Evolutionary conservation across 169 alveolate species (phyloP).

Genomic region (Cryptosporidium baileyi): DNA sequence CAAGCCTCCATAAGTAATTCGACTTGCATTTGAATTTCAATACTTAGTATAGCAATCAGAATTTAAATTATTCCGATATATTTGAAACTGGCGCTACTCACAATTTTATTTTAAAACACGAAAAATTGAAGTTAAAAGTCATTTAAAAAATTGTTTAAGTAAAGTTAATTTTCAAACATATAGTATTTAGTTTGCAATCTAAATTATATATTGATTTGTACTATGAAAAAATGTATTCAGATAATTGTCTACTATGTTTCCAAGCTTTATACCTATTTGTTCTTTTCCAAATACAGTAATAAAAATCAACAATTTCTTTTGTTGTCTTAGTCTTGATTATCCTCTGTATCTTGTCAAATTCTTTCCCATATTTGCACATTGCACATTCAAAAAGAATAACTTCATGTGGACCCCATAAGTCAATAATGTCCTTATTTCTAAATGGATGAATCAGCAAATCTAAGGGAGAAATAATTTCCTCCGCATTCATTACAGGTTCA

Average conservation of each 20-base stretch:
- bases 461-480: slow-evolving; percentile 69
- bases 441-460: slow-evolving; percentile 73
- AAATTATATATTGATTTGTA: not conserved
- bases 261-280: slow-evolving; percentile 81
- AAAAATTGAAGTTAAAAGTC: not conserved
- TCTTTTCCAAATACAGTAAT: slow-evolving; percentile 82
- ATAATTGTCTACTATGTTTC: slow-evolving; percentile 78
- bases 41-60: too few species aligned
- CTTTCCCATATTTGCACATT: slow-evolving; percentile 82
- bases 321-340: slow-evolving; percentile 80
- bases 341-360: slow-evolving; percentile 80
- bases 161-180: not conserved
- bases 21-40: not conserved
- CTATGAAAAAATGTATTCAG: slow-evolving; percentile 63
- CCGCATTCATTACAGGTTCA: slow-evolving; percentile 36
- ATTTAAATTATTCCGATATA: not conserved
- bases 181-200: not conserved
- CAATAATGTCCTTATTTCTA: slow-evolving; percentile 75
- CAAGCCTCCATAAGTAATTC: slow-evolving; percentile 52
- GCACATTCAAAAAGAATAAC: slow-evolving; percentile 82
- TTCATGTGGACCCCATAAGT: slow-evolving; percentile 86
- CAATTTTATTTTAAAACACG: not conserved
- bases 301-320: slow-evolving; percentile 82
- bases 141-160: too few species aligned
- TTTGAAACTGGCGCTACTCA: not conserved